phyloP scores from a whole-genome alignment of 1,284 basidiomycete species.

The Golubevia pallescens region DNA sequence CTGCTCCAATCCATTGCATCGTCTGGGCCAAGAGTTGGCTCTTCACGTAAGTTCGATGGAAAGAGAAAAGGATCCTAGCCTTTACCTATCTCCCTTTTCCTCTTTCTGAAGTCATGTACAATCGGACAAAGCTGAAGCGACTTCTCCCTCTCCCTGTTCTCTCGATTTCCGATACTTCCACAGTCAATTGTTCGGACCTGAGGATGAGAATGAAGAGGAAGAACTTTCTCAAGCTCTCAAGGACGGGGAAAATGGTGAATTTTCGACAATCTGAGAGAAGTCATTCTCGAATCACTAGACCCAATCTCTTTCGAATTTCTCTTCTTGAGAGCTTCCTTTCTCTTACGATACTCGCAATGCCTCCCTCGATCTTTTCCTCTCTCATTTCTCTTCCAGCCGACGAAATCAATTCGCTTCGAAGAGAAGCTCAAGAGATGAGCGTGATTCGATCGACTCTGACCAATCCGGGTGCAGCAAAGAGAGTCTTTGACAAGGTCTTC shows the following conservation, averaged over 20 bases:
- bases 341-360: not conserved
- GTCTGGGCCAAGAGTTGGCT: constrained; percentile 99
- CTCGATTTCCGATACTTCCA: not conserved
- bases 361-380: not conserved
- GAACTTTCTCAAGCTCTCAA: constrained; percentile 86
- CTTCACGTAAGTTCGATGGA: constrained; percentile 75
- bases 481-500: constrained; percentile 90
- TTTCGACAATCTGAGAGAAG: not conserved
- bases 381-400: constrained; percentile 69
- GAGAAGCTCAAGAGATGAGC: constrained; percentile 86
- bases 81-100: constrained; percentile 15
- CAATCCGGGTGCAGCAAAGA: constrained; percentile 71
- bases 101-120: too few relatives aligned
- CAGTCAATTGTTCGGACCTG: constrained; percentile 87
- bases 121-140: too few relatives aligned
- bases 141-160: too few relatives aligned
- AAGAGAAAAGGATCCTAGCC: not conserved
- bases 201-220: constrained; percentile 77
- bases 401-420: constrained; percentile 86
- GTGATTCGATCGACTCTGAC: constrained; percentile 71
- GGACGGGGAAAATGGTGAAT: constrained; percentile 82
- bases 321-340: constrained; percentile 1
- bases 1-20: constrained; percentile 96
- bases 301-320: too few relatives aligned
- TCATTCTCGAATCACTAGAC: too few relatives aligned